phyloP scores from a whole-genome alignment of 495 filamentous ascomycete genomes.

The Xylaria nigripes region DNA sequence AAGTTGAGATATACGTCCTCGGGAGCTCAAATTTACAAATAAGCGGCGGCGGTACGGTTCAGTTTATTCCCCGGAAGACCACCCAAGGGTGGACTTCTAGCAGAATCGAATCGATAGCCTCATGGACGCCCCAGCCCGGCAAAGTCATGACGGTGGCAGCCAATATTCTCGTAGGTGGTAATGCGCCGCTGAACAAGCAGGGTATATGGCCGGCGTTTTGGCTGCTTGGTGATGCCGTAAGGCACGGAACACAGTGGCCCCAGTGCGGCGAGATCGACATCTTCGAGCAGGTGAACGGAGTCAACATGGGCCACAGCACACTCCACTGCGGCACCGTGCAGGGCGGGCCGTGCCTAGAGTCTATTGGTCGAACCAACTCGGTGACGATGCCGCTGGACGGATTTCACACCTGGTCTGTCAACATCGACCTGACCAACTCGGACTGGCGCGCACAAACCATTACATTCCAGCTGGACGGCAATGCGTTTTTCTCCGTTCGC shows the following conservation, averaged over 20 bases:
- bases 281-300: conserved; percentile 44
- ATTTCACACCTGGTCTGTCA: conserved; percentile 41
- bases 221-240: conserved; percentile 43
- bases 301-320: conserved; percentile 37
- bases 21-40: conserved; percentile 38
- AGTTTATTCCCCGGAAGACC: conserved; percentile 36
- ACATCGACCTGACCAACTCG: conserved; percentile 34
- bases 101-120: conserved; percentile 36
- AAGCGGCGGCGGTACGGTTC: conserved; percentile 38
- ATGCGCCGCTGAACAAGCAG: conserved; percentile 26
- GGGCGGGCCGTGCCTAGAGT: conserved; percentile 43
- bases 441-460: conserved; percentile 39
- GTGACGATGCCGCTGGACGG: conserved; percentile 28
- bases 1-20: conserved; percentile 35
- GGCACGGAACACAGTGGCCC: conserved; percentile 43
- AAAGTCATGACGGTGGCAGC: conserved; percentile 34
- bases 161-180: conserved; percentile 35
- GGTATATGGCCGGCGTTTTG: conserved; percentile 50
- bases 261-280: conserved; percentile 46
- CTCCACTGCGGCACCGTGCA: conserved; percentile 36
- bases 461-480: conserved; percentile 38
- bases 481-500: conserved; percentile 29
- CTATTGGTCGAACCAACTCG: conserved; percentile 25
- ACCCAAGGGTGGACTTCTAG: conserved; percentile 41
- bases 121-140: conserved; percentile 36